Base-by-base conservation (phyloP, 768 basidiomycete species). In the Amyloporia xantha region DNA sequence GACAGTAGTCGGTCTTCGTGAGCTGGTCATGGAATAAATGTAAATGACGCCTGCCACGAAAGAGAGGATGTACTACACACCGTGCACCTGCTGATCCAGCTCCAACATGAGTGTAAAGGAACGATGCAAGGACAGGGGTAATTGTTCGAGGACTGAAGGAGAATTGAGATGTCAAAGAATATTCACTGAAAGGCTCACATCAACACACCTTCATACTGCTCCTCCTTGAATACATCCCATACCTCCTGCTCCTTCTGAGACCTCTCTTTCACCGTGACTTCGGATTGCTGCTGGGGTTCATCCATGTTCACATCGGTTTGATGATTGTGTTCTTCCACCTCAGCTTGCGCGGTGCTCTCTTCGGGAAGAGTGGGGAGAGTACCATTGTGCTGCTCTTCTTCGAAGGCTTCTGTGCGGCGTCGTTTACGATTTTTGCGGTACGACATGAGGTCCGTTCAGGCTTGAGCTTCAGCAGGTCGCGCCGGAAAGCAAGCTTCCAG, bases 141-240 rank as follows among this genome's bases (percentile, higher is more conserved):
- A 66, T 61, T 90, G 86, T 51, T 89, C 86, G 44, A 91, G 73
- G 41, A 82, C 89, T 92, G 41, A 11, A 5, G 21, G 23, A 21
- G 13, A 26, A 25, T 33, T 27, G 5, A 33, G 10, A 4, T 39
- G 24, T 45, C 3, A 19, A 35, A n/a, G 20, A 11, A 21, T 13
- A 21, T 20, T 19, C n/a, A n/a, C n/a, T n/a, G n/a, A n/a, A n/a
- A n/a, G n/a, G n/a, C n/a, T n/a, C n/a, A n/a, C n/a, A n/a, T n/a
- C n/a, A n/a, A 53, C 72, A 42, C 37, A 84, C 89, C 78, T 76
- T 90, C 89, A 62, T 80, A 81, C 56, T 88, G 79, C 51, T 91
- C 85, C 58, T 91, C 89, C 59, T 79, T 77, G 61, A 91, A 77
- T 33, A 79, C 69, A 40, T 86, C 82, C 85, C 86, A 87, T 30